Evolutionary conservation across 306 rosid species (phyloP).

Genomic region (Argentina anserina): DNA sequence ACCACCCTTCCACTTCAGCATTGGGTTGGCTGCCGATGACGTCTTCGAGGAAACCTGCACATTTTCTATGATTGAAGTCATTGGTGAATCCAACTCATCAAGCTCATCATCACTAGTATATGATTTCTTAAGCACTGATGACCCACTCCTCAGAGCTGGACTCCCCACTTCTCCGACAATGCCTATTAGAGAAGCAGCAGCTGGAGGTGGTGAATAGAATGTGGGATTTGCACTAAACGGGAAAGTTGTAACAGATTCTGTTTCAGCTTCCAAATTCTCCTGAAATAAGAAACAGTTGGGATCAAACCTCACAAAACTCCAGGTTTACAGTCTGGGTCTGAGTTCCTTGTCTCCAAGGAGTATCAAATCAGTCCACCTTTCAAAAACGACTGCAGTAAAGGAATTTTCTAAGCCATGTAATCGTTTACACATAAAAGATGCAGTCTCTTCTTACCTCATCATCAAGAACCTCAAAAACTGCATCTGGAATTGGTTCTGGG

Average conservation of each 20-base stretch:
- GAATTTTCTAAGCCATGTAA: neutral
- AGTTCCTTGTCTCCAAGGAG: neutral
- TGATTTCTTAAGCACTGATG: conserved; percentile 52
- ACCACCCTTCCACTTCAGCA: conserved; percentile 33
- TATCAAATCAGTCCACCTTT: neutral
- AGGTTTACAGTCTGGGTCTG: neutral
- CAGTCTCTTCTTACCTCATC: conserved; percentile 44
- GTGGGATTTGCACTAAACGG: conserved; percentile 64
- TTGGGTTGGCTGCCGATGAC: conserved; percentile 23
- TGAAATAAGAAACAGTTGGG: conserved; percentile 22
- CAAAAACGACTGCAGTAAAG: neutral
- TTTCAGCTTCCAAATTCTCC: conserved; percentile 45
- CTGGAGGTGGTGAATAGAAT: conserved; percentile 56
- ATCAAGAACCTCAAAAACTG: conserved; percentile 57
- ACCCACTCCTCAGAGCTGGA: conserved; percentile 41
- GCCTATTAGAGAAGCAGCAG: conserved; percentile 42
- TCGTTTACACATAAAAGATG: neutral
- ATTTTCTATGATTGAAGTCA: conserved; percentile 53
- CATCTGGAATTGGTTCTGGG: conserved; percentile 62
- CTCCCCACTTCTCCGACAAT: conserved; percentile 53
- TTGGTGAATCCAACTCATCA: conserved; percentile 78
- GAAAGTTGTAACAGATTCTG: conserved; percentile 42
- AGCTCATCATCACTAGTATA: conserved; percentile 87
- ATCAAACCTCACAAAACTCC: conserved; percentile 4
- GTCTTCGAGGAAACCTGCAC: conserved; percentile 21